Base-by-base conservation (phyloP, 2,329 filamentous ascomycete genomes). In the Pseudocercospora crystallina region DNA sequence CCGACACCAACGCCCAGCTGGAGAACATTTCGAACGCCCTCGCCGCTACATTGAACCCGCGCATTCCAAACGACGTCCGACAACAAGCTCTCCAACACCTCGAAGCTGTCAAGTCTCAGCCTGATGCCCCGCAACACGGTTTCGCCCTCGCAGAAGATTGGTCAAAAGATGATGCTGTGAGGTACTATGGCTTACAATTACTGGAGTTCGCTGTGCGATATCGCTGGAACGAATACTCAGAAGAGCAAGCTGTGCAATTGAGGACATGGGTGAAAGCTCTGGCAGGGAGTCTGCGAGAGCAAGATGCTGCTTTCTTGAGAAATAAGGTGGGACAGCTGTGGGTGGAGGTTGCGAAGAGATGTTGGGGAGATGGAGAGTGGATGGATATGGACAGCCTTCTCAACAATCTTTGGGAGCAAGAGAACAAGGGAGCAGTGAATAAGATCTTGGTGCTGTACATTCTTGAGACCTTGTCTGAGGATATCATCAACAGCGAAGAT, bases 251-350 rank as follows among this genome's bases (percentile, higher is more conserved):
- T 13, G 73, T 75, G 26, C 80, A 82, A 45, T 73, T 99, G 48
- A 83, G 89, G 43, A 78, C 78, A 51, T 94, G 91, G 81, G 83
- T 96, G 37, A 73, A 96, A 49, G 79, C 86, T 66, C 83, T 99
- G 10, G 88, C 90, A 10, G 82, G 87, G 64, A 79, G 80, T 54
- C 77, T 95, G 37, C 78, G 82, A 5, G 80, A 80, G 39, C 80
- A 84, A 14, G 92, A 97, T 66, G 89, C 90, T 2, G 71, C 80
- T 30, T 99, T 91, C 68, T 76, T 96, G 58, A 82, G 92, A 61
- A 97, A 95, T 77, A 99, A 99, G 74, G 86, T 94, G 31, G 90
- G 89, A 26, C 87, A 95, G 71, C 75, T 99, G 55, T 99, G 94
- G 94, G 89, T 91, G 7, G 94, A 97, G 70, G 79, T 96, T 46